Conservation (phyloP, 129 eudicot species). For the Tanacetum coccineum region DNA sequence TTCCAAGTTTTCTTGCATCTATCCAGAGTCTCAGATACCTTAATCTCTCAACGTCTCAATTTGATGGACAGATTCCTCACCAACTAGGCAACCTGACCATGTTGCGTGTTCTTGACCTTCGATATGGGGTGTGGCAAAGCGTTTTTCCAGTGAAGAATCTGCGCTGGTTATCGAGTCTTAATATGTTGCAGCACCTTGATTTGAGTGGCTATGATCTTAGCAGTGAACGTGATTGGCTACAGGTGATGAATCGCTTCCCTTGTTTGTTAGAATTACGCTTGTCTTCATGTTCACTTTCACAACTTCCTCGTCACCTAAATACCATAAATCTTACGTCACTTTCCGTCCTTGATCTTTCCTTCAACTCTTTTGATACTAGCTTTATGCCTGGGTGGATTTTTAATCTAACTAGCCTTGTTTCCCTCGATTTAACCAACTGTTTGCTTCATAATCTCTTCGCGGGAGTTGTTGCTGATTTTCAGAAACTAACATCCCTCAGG, state of each 20-base stretch:
- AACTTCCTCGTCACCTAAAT: conserved; percentile 19
- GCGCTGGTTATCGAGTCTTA: conserved; percentile 43
- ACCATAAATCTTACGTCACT: conserved; percentile 23
- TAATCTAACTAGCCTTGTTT: conserved; percentile 20
- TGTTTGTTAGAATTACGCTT: conserved; percentile 39
- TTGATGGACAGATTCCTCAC: conserved; percentile 33
- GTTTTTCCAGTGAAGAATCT: conserved; percentile 23
- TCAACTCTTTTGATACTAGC: conserved; percentile 21
- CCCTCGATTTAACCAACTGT: conserved; percentile 27
- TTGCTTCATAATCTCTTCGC: conserved; percentile 17
- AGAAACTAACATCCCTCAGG: conserved; percentile 8
- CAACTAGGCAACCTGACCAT: conserved; percentile 35
- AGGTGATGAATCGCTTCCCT: conserved; percentile 36
- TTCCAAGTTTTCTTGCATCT: conserved; percentile 29
- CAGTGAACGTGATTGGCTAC: conserved; percentile 30
- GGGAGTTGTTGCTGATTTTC: conserved; percentile 12
- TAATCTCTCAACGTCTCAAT: conserved; percentile 26
- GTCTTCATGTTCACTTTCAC: conserved; percentile 27
- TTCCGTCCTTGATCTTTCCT: conserved; percentile 37
- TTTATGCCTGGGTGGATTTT: conserved; percentile 37
- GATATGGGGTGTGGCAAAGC: not conserved
- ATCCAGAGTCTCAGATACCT: conserved; percentile 23
- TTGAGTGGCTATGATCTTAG: conserved; percentile 31
- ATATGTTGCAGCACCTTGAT: conserved; percentile 36
- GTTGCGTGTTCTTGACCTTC: conserved; percentile 13